Evolutionary conservation across 2,329 filamentous ascomycete genomes (phyloP), one percentile per base, ranked within the genome.

Genomic region (Aspergillus flavus): DNA sequence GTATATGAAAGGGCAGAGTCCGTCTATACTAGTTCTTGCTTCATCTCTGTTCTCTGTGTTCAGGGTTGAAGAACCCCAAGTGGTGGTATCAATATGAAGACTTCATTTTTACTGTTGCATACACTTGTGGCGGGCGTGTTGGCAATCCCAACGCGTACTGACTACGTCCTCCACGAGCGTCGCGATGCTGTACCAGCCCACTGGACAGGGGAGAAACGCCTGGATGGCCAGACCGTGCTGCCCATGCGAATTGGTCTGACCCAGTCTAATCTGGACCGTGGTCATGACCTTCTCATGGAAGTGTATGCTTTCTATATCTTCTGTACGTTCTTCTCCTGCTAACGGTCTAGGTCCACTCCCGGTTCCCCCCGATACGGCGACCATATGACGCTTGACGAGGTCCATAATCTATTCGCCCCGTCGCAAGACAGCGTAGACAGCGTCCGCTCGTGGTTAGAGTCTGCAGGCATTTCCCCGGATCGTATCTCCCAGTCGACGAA

Each of bases 391-490:
- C 72, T 76, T 6, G 74, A 82, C 43, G 66, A 83, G 57, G 74
- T 83, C 48, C 78, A 78, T 50, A 73, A 80, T 45, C 73, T 78
- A 14, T 83, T 83, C 66, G 76, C 80, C 28, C 79, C 80, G 6
- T 73, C 71, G 14, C 66, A 68, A 11, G 81, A 85, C 43, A 77
- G 83, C 4, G 80, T 87, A 2, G 76, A 82, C n/a, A 75, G 80
- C 2, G 84, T 88, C 36, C 81, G 81, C 68, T 65, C 76, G 12
- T 89, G 87, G 86, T 79, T 89, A 16, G 73, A 79, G 26, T 72
- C 75, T 7, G 80, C 82, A 21, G 87, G 86, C 10, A 85, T 89
- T 54, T 69, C 79, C n/a, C 71, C 74, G 2, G 75, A 77, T 4
- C 79, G 84, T 5, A 78, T 88, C 52, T 76, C 75, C 34, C 80